Conservation (phyloP, 2,329 filamentous ascomycete genomes). For the Aspergillus udagawae region DNA sequence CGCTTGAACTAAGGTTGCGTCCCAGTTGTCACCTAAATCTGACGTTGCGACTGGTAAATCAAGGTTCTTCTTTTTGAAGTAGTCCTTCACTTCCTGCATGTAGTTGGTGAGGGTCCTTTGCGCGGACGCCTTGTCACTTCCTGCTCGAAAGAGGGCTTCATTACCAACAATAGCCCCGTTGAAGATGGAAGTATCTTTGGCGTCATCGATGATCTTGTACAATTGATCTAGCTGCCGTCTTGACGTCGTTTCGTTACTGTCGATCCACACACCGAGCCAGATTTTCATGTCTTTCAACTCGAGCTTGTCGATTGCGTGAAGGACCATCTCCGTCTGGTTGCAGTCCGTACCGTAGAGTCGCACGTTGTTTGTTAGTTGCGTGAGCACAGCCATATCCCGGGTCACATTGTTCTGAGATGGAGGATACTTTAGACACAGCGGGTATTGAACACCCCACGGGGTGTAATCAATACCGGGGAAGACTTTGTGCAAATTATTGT, state of each 20-base stretch:
- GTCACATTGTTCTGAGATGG: slow-evolving; percentile 94
- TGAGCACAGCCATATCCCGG: slow-evolving; percentile 82
- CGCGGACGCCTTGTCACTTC: slow-evolving; percentile 57
- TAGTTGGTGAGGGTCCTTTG: slow-evolving; percentile 59
- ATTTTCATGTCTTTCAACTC: slow-evolving; percentile 73
- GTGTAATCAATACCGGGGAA: slow-evolving; percentile 97
- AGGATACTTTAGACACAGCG: slow-evolving; percentile 70
- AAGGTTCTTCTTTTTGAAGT: slow-evolving; percentile 64
- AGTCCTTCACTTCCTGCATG: slow-evolving; percentile 65
- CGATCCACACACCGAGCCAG: slow-evolving; percentile 94
- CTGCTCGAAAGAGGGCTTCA: slow-evolving; percentile 56
- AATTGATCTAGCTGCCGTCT: slow-evolving; percentile 76
- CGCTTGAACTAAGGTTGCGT: slow-evolving; percentile 59
- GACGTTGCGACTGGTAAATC: slow-evolving; percentile 77
- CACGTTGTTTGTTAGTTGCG: slow-evolving; percentile 81
- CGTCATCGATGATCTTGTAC: slow-evolving; percentile 70
- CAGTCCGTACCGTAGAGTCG: slow-evolving; percentile 94
- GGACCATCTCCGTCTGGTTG: slow-evolving; percentile 92
- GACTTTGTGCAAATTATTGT: slow-evolving; percentile 78
- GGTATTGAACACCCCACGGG: slow-evolving; percentile 84
- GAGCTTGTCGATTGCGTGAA: slow-evolving; percentile 74
- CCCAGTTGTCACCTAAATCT: slow-evolving; percentile 88
- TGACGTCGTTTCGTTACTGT: slow-evolving; percentile 78
- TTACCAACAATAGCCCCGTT: slow-evolving; percentile 62
- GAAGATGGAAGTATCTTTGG: slow-evolving; percentile 46